A percentile compares a stretch with the other conserved stretches of the same genome.
These are phyloP conservation scores for Lasiosphaeria hispida DNA, from an alignment of 495 filamentous ascomycete genomes.

Conservation along the genomic window DNA sequence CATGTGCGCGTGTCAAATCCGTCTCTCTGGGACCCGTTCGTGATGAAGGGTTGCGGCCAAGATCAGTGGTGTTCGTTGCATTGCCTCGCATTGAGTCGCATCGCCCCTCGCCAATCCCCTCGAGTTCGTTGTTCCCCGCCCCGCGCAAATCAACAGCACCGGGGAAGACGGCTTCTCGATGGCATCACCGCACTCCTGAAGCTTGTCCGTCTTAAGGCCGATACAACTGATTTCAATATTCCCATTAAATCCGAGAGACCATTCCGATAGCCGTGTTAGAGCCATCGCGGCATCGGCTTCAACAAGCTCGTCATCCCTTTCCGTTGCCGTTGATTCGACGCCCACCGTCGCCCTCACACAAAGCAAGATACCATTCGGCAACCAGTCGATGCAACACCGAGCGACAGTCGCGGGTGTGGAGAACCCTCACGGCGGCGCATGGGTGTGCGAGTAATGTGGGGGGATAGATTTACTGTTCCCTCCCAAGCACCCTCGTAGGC, in stretches of 20 bases:
- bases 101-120: too few relatives aligned
- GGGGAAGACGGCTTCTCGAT: background rate
- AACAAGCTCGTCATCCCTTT: constrained; percentile 13
- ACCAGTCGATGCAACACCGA: background rate
- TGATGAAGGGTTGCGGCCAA: too few relatives aligned
- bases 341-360: background rate
- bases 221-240: background rate
- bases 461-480: too few relatives aligned
- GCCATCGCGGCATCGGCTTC: constrained; percentile 11
- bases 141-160: background rate
- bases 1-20: too few relatives aligned
- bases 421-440: background rate
- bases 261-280: background rate
- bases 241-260: background rate
- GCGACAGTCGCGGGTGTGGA: background rate
- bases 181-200: background rate
- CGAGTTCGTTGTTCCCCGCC: background rate
- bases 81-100: too few relatives aligned
- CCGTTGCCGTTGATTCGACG: constrained; percentile 6
- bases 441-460: too few relatives aligned
- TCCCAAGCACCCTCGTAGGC: too few relatives aligned
- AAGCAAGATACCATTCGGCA: background rate
- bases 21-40: too few relatives aligned
- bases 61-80: too few relatives aligned
- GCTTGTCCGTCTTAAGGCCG: background rate